Base-by-base conservation (phyloP, 345 rosid genomes). In the Orychophragmus violaceus region DNA sequence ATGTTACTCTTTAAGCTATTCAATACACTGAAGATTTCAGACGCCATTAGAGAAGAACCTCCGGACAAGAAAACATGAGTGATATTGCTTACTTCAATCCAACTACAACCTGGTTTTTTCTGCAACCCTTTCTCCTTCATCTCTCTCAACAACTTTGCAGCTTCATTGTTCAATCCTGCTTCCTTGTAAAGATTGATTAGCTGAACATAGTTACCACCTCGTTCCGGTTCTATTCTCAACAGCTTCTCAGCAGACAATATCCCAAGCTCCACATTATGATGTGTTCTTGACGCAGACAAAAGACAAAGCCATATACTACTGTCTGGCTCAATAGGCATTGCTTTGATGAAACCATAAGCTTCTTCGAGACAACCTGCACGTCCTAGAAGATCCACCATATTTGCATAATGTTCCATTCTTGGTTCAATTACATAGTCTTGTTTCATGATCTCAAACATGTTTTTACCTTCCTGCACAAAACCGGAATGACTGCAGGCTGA, bases 401-500 rank as follows among this genome's bases (percentile, higher is more conserved):
- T 88, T 28, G 81, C 86, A 59, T 86, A 84, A 63, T 90, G 95
- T 69, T 87, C 92, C 76, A 75, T 67, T 44, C 70, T 77, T 5
- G 88, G 89, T 64, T 83, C 81, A 24, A 84, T 66, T 35, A 73
- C 77, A 45, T 82, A 74, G 16, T 81, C 81, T 42, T 6, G 51
- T 71, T 50, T 82, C 97, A 87, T 90, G 59, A 63, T 69, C 55
- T 74, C 55, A 16, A 90, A 84, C 9, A 87, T 33, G 27, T 64
- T 64, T 68, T 74, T 80, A 59, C 97, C 95, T 71, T 82, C 84
- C 59, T 83, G 58, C 5, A 84, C 81, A 27, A 83, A 60, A 71
- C 97, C 95, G 9, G 89, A 82, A 82, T 87, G 97, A 66, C 82
- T 90, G 79, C 95, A 90, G 57, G 92, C 82, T 58, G 95, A 83